Conservation (phyloP, 345 rosid species). For the Eucalyptus pauciflora region DNA sequence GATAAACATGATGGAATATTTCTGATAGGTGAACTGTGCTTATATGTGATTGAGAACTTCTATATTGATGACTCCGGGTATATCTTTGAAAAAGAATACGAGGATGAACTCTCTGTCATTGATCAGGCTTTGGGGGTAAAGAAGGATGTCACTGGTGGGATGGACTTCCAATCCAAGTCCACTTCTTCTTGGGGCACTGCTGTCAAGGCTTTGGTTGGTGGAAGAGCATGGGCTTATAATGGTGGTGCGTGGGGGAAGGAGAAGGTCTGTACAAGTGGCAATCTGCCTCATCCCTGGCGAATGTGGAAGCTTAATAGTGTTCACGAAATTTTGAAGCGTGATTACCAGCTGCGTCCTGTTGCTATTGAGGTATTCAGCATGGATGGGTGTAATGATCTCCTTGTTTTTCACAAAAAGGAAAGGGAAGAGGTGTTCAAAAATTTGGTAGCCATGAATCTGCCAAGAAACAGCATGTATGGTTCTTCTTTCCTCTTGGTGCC, state of each 20-base stretch:
- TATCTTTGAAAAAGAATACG: constrained; percentile 92
- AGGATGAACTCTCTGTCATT: constrained; percentile 95
- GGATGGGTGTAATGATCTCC: constrained; percentile 98
- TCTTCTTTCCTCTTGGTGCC: neutral
- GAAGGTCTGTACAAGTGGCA: constrained; percentile 61
- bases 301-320: constrained; percentile 98
- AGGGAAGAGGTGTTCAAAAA: constrained; percentile 98
- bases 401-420: constrained; percentile 95
- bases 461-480: constrained; percentile 86
- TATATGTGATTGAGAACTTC: constrained; percentile 92
- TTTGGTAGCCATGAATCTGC: constrained; percentile 92
- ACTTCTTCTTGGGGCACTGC: constrained; percentile 61
- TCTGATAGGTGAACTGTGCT: constrained; percentile 82
- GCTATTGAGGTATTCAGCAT: constrained; percentile 97
- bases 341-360: constrained; percentile 98
- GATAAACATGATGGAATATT: constrained; percentile 99
- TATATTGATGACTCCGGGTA: constrained; percentile 73
- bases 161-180: constrained; percentile 88
- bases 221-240: constrained; percentile 97
- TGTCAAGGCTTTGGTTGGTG: constrained; percentile 63
- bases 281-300: constrained; percentile 87
- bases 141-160: constrained; percentile 61
- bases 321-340: constrained; percentile 96
- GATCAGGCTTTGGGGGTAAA: constrained; percentile 99
- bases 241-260: constrained; percentile 99